phyloP scores from a whole-genome alignment of 345 rosid species.

The Aquilaria malaccensis region DNA sequence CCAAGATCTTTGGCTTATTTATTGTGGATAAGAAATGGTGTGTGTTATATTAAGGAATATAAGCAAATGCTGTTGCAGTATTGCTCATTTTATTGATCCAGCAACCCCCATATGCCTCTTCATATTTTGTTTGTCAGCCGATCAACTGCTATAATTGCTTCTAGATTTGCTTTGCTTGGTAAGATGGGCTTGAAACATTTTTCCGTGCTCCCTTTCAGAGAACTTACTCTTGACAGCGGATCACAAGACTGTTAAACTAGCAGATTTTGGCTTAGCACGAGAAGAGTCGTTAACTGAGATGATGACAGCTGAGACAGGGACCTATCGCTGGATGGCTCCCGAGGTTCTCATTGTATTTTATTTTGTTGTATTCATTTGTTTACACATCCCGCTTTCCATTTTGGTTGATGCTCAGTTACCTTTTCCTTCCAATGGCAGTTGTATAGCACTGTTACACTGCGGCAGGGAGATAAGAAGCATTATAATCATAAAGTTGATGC shows the following conservation, averaged over 20 bases:
- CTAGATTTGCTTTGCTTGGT: no score
- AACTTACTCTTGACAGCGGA: constrained; percentile 90
- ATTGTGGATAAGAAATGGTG: no score
- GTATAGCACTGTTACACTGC: constrained; percentile 88
- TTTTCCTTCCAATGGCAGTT: constrained; percentile 37
- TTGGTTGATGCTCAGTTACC: constrained; percentile 2
- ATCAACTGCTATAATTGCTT: no score
- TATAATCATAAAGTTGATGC: constrained; percentile 96
- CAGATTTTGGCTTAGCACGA: constrained; percentile 93
- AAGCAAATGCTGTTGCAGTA: no score
- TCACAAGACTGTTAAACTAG: constrained; percentile 80
- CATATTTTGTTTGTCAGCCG: no score
- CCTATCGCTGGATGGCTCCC: constrained; percentile 97
- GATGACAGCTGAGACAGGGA: constrained; percentile 99
- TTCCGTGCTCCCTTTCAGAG: constrained; percentile 36
- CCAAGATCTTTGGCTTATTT: no score
- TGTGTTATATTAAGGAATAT: no score
- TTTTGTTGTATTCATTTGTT: neutral
- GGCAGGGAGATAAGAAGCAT: constrained; percentile 94
- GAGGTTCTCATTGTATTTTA: constrained; percentile 37
- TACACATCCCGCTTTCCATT: neutral
- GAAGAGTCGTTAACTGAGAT: constrained; percentile 96
- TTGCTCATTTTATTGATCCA: no score
- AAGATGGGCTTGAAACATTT: neutral
- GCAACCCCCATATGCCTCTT: no score